Percentiles rank a stretch among this genome's conserved stretches.
Evolutionary conservation across 2,329 filamentous ascomycete species (phyloP).

Genomic region (Cytospora leucostoma): DNA sequence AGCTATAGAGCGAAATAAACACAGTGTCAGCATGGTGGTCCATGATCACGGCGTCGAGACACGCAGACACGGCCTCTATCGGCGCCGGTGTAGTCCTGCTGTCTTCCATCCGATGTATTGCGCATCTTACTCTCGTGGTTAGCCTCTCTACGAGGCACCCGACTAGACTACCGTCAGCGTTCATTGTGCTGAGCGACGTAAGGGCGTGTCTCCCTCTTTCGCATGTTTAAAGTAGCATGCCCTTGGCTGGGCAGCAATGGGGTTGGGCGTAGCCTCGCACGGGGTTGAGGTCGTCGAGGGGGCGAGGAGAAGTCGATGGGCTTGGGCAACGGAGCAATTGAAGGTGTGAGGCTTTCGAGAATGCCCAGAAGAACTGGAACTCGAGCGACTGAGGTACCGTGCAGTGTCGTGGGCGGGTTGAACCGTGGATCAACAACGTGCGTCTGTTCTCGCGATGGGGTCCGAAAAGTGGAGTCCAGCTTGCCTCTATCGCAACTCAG

Average conservation of each 20-base stretch:
- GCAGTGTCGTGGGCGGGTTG: conserved; percentile 17
- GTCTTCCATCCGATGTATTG: conserved; percentile 1
- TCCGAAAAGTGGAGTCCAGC: conserved; percentile 17
- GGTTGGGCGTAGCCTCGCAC: conserved; percentile 17
- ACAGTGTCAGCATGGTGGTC: conserved; percentile 21
- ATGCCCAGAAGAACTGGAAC: conserved; percentile 1
- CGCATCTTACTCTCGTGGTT: conserved; percentile 56
- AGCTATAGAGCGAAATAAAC: conserved; percentile 46
- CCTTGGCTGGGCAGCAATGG: conserved; percentile 26
- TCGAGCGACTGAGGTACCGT: conserved; percentile 18
- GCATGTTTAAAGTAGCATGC: conserved; percentile 34
- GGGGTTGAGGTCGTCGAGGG: background rate
- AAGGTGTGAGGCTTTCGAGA: background rate
- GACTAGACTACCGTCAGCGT: conserved; percentile 60
- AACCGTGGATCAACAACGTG: conserved; percentile 12
- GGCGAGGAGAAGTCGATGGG: conserved; percentile 12
- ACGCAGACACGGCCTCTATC: background rate
- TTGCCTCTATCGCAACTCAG: conserved; percentile 10
- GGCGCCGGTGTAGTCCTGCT: background rate
- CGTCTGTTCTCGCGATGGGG: conserved; percentile 23
- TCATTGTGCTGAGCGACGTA: conserved; percentile 48
- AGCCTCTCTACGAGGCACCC: conserved; percentile 64
- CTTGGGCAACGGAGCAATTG: background rate
- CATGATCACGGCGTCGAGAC: background rate
- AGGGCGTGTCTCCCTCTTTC: conserved; percentile 32